Conservation (phyloP, 1,139 yeast species). For the Yamadazyma diospyri region DNA sequence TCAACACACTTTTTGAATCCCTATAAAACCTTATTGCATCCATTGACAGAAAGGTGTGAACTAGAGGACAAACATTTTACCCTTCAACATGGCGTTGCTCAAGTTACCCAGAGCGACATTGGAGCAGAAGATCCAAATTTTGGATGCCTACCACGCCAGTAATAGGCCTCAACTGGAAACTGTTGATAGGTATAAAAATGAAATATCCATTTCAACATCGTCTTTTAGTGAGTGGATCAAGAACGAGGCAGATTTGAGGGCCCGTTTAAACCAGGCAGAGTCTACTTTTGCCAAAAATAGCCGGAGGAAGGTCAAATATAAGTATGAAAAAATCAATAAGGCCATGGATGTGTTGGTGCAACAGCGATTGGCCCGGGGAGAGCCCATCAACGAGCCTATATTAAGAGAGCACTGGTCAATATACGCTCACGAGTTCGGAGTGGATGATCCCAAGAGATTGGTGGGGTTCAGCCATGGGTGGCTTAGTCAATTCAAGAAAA, state of each 20-base stretch:
- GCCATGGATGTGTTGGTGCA: conserved; percentile 57
- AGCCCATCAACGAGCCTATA: conserved; percentile 52
- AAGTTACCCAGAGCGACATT: conserved; percentile 55
- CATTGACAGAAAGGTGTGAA: too few relatives aligned
- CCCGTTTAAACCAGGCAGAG: conserved; percentile 37
- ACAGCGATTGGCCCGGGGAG: conserved; percentile 38
- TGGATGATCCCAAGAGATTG: conserved; percentile 55
- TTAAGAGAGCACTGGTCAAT: conserved; percentile 54
- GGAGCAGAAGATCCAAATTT: conserved; percentile 54
- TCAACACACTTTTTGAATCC: conserved; percentile 1
- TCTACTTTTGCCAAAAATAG: conserved; percentile 36
- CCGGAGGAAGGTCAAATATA: conserved; percentile 48
- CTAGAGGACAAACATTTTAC: too few relatives aligned
- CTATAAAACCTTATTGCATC: too few relatives aligned
- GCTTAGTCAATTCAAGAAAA: conserved; percentile 56
- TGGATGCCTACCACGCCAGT: conserved; percentile 48
- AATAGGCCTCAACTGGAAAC: conserved; percentile 56
- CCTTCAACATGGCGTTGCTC: conserved; percentile 19
- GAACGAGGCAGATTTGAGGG: conserved; percentile 47
- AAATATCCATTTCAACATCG: conserved; percentile 52
- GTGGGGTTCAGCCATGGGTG: conserved; percentile 59
- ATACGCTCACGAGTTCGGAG: conserved; percentile 55
- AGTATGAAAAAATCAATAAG: conserved; percentile 53
- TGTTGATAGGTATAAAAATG: conserved; percentile 47
- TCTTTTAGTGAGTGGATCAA: conserved; percentile 61